Conservation (phyloP, 768 basidiomycete genomes). For the Mycena venus region DNA sequence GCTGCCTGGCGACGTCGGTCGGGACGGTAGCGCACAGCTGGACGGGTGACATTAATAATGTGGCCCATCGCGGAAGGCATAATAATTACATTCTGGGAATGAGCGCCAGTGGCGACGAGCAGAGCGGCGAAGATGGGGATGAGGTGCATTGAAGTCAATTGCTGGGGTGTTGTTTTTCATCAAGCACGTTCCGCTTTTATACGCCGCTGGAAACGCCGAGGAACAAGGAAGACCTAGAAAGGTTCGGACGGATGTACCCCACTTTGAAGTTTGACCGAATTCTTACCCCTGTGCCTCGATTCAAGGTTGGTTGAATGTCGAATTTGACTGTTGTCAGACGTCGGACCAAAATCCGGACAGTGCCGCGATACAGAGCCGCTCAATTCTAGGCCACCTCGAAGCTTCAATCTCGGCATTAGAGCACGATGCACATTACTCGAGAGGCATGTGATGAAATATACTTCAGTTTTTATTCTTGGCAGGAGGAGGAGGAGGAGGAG, state of each 20-base stretch:
- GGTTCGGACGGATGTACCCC: neutral
- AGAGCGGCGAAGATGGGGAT: neutral
- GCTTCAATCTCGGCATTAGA: too few relatives aligned
- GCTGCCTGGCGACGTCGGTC: neutral
- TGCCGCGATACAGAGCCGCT: too few relatives aligned
- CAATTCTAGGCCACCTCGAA: too few relatives aligned
- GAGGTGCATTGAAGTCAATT: slow-evolving; percentile 4
- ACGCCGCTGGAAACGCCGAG: neutral
- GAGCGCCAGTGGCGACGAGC: neutral
- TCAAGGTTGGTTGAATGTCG: neutral
- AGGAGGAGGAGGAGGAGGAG: too few relatives aligned
- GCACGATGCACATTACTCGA: too few relatives aligned
- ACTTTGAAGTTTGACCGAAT: neutral
- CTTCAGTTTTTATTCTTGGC: too few relatives aligned
- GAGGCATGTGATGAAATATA: too few relatives aligned
- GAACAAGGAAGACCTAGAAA: neutral
- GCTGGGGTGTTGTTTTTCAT: neutral
- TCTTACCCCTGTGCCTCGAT: neutral
- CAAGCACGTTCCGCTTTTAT: neutral
- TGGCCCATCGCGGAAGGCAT: too few relatives aligned
- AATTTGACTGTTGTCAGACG: neutral
- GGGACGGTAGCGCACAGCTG: neutral
- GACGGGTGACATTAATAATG: neutral
- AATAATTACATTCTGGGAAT: neutral
- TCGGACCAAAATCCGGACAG: too few relatives aligned